Evolutionary conservation across 768 basidiomycete genomes (phyloP).

Genomic region (Gyrodon lividus): DNA sequence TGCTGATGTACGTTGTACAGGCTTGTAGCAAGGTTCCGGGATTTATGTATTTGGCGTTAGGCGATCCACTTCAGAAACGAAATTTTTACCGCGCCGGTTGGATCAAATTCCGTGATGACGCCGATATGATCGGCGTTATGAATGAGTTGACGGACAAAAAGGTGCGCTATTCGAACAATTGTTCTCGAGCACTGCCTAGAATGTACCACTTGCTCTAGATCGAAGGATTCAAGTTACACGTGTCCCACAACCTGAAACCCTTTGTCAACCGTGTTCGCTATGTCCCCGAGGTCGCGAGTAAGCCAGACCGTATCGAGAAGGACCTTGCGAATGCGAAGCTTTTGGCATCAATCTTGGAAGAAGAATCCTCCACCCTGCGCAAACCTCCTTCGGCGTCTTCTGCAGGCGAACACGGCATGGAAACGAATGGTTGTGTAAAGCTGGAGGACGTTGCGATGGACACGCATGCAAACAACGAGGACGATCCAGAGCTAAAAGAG

Average conservation of each 20-base stretch:
- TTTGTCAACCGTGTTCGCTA: slow-evolving; percentile 76
- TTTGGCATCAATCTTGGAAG: slow-evolving; percentile 74
- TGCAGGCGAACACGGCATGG: slow-evolving; percentile 17
- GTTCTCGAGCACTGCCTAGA: slow-evolving; percentile 1
- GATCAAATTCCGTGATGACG: slow-evolving; percentile 83
- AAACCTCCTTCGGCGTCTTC: slow-evolving; percentile 27
- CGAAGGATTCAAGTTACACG: slow-evolving; percentile 92
- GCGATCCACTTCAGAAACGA: slow-evolving; percentile 89
- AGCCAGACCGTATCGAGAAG: slow-evolving; percentile 75
- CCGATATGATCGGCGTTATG: slow-evolving; percentile 76
- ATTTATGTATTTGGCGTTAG: slow-evolving; percentile 85
- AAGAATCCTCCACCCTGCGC: slow-evolving; percentile 57
- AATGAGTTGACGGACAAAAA: slow-evolving; percentile 79
- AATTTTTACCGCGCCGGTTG: slow-evolving; percentile 95
- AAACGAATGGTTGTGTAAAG: slow-evolving; percentile 29
- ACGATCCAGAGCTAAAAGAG: slow-evolving; percentile 56
- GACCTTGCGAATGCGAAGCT: slow-evolving; percentile 76
- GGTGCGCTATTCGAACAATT: slow-evolving; percentile 41
- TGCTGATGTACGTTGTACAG: slow-evolving; percentile 39
- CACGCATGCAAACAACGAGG: slow-evolving; percentile 36
- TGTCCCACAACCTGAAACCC: slow-evolving; percentile 76
- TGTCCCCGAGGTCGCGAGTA: slow-evolving; percentile 79
- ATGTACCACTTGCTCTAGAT: slow-evolving; percentile 51
- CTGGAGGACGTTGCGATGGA: slow-evolving; percentile 33
- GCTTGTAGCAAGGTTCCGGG: slow-evolving; percentile 75